phyloP scores from a whole-genome alignment of 352 stramenopile species.

The Phytophthora sansomeana region DNA sequence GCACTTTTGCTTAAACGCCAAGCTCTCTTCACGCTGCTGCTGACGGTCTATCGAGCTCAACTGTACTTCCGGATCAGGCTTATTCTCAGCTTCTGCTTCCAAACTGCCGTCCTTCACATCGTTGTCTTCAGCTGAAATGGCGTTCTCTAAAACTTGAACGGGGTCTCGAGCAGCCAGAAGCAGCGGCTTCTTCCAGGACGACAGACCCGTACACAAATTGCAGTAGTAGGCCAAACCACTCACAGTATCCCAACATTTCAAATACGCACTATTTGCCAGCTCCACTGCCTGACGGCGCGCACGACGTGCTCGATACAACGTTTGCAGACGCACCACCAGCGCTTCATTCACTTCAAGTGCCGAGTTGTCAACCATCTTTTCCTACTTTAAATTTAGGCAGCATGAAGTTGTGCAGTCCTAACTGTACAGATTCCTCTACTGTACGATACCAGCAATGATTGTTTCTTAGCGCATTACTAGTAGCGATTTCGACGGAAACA shows the following conservation, averaged over 20 bases:
- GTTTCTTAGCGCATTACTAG: too few species aligned
- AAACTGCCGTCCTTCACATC: not conserved
- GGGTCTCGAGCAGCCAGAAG: conserved; percentile 43
- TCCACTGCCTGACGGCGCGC: conserved; percentile 37
- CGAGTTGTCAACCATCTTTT: not conserved
- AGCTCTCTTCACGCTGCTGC: conserved; percentile 37
- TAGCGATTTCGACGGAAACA: too few species aligned
- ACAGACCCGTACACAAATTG: conserved; percentile 52
- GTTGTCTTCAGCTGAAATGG: not conserved
- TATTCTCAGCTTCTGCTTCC: not conserved
- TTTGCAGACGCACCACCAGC: conserved; percentile 47
- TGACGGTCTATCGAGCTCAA: conserved; percentile 39
- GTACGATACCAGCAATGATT: not conserved
- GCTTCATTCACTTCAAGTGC: conserved; percentile 4
- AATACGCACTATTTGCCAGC: conserved; percentile 44
- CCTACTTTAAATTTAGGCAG: conserved; percentile 23
- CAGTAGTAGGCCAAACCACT: conserved; percentile 58
- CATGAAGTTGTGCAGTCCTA: not conserved
- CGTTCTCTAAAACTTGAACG: not conserved
- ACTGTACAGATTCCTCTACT: not conserved
- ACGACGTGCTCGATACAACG: conserved; percentile 39
- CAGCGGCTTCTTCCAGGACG: conserved; percentile 56
- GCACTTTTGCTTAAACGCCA: conserved; percentile 46
- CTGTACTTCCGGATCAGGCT: too few species aligned
- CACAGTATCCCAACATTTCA: conserved; percentile 56